These are phyloP conservation scores for Talaromyces wortmannii DNA, from an alignment of 495 filamentous ascomycete species.

Conservation along the genomic window DNA sequence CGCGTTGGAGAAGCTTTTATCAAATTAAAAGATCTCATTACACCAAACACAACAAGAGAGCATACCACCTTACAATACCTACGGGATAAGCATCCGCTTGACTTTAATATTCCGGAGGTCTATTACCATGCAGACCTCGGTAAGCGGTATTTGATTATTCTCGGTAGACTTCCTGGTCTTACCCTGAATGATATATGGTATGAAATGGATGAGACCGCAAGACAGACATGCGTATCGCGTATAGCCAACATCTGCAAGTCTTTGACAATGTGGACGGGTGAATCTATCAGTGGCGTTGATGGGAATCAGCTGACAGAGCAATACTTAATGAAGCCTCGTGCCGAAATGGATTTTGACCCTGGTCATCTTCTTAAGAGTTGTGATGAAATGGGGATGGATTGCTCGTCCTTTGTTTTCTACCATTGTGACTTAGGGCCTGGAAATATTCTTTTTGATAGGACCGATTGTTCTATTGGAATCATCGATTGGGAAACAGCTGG, in stretches of 20 bases:
- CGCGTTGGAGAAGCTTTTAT: not conserved
- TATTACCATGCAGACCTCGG: not conserved
- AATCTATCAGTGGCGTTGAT: not conserved
- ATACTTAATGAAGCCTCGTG: slow-evolving; percentile 4
- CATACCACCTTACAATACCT: slow-evolving; percentile 1
- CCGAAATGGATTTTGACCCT: not conserved
- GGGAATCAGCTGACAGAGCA: slow-evolving; percentile 3
- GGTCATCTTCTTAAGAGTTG: slow-evolving; percentile 5
- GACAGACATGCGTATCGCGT: not conserved
- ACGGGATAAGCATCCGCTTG: not conserved
- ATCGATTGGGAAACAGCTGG: slow-evolving; percentile 29
- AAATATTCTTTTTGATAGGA: slow-evolving; percentile 21
- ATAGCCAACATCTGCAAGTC: not conserved
- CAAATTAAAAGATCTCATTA: not conserved
- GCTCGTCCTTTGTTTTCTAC: slow-evolving; percentile 23
- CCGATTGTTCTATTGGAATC: slow-evolving; percentile 17
- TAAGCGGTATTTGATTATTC: not conserved
- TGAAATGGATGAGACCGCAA: not conserved
- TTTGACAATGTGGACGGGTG: not conserved
- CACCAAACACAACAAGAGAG: not conserved
- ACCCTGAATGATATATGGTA: not conserved
- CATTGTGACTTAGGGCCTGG: slow-evolving; percentile 26
- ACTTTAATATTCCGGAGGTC: not conserved
- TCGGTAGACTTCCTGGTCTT: not conserved
- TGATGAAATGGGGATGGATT: slow-evolving; percentile 18